Evolutionary conservation across 2,329 filamentous ascomycete species (phyloP).

Genomic region (Stemphylium vesicarium): DNA sequence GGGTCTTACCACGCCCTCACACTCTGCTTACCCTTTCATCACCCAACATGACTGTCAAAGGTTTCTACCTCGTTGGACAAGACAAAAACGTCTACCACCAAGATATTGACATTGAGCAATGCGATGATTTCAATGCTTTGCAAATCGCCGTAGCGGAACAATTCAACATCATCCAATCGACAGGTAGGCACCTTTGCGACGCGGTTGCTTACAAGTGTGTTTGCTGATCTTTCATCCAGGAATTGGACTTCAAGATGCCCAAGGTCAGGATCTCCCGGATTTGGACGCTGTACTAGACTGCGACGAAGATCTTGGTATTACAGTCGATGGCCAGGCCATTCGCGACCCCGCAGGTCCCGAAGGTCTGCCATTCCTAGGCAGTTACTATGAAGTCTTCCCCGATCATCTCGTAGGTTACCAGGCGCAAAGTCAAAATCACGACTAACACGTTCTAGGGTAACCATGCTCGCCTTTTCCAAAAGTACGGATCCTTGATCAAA

Average conservation of each 20-base stretch:
- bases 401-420: conserved; percentile 19
- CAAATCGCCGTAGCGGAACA: conserved; percentile 23
- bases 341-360: conserved; percentile 16
- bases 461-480: conserved; percentile 19
- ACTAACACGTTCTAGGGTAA: conserved; percentile 12
- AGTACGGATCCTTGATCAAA: conserved; percentile 18
- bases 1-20: neutral
- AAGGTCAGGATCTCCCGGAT: conserved; percentile 15
- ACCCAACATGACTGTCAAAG: conserved; percentile 21
- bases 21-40: neutral
- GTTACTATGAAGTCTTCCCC: conserved; percentile 21
- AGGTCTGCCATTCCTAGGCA: conserved; percentile 21
- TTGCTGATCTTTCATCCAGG: neutral
- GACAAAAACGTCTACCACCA: conserved; percentile 20
- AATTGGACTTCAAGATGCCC: conserved; percentile 19
- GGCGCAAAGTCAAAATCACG: neutral
- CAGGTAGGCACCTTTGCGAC: neutral
- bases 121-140: conserved; percentile 22
- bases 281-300: conserved; percentile 21
- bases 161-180: conserved; percentile 20
- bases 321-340: conserved; percentile 17
- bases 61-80: conserved; percentile 23
- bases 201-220: neutral
- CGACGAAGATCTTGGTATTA: conserved; percentile 19
- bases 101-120: conserved; percentile 23